Conservation (phyloP, 2,329 filamentous ascomycete species). For the Hypoxylon sp. region DNA sequence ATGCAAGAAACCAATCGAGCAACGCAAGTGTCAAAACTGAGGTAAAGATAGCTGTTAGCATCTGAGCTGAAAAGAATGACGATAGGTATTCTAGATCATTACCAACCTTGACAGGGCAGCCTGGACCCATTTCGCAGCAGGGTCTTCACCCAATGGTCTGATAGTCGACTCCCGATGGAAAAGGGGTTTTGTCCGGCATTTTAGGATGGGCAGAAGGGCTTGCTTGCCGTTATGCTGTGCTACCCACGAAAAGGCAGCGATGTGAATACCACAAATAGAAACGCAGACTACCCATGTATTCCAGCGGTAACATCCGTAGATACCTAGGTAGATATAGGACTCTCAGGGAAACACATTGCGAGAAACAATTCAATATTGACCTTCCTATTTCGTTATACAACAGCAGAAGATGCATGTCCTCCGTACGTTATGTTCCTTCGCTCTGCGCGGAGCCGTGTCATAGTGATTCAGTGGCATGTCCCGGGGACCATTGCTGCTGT, state of each 20-base stretch:
- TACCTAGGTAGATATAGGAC: not conserved
- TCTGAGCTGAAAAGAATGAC: not conserved
- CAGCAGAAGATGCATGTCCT: conserved; percentile 2
- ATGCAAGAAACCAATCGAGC: not conserved
- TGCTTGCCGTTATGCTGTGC: conserved; percentile 1
- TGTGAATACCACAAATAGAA: conserved; percentile 20
- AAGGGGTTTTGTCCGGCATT: not conserved
- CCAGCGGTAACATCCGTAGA: not conserved
- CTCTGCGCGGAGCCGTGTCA: conserved; percentile 20
- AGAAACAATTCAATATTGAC: not conserved
- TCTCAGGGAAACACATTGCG: not conserved
- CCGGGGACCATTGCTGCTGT: conserved; percentile 3
- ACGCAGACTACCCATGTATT: not conserved
- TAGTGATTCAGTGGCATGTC: conserved; percentile 5
- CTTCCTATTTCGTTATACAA: conserved; percentile 14
- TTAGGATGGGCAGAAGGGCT: not conserved
- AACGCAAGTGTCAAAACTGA: not conserved
- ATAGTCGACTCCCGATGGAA: not conserved
- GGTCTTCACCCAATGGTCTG: not conserved
- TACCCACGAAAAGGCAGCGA: not conserved
- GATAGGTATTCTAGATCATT: not conserved
- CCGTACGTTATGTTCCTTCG: conserved; percentile 2
- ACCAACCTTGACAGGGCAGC: not conserved
- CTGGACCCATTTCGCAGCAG: not conserved
- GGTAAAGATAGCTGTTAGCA: not conserved